Base-by-base conservation (phyloP, 352 stramenopile genomes). In the Phytophthora lateralis region DNA sequence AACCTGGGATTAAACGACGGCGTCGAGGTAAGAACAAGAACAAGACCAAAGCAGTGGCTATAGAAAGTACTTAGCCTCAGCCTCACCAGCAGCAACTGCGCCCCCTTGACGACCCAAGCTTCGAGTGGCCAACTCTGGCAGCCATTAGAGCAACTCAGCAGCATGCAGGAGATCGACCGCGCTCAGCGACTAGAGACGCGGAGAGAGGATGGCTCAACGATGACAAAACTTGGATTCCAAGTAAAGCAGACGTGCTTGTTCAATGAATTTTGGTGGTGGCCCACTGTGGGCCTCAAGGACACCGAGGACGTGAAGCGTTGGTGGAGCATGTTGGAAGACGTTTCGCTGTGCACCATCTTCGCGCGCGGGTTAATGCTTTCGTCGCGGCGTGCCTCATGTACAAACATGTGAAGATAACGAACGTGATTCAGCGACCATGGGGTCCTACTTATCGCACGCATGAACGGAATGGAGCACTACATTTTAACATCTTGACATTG, bases 361-460 rank as follows among this genome's bases (percentile, higher is more conserved):
- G 18, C 32, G 49, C 49, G 11, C 49, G 59, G n/a, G 50, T 66
- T 30, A 32, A 61, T 0, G 15, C 0, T n/a, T 9, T 66, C 34
- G 11, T 66, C 0, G 26, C 26, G n/a, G 15, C n/a, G 4, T 56
- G 59, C 27, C 24, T 61, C 5, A 11, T 61, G 14, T 66, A 43
- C 5, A 18, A 61, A 24, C 58, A 66, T 12, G 37, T 66, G 1
- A 61, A 66, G 32, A 35, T 26, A 14, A 14, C 32, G 1, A 66
- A 61, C 26, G 50, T 61, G 6, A 45, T 60, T 8, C 59, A 56
- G 4, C 30, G 50, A n/a, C 50, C 50, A 38, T 55, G 50, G 51
- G 50, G 18, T 9, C n/a, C 43, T 11, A 56, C 59, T 20, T 61
- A 61, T 21, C 35, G 59, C 14, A 61, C 24, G 1, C 61, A 66